Percentiles rank a stretch among this genome's conserved stretches.
phyloP scores from a whole-genome alignment of 192 early-diverging fungal genomes.

The Backusella luteola region DNA sequence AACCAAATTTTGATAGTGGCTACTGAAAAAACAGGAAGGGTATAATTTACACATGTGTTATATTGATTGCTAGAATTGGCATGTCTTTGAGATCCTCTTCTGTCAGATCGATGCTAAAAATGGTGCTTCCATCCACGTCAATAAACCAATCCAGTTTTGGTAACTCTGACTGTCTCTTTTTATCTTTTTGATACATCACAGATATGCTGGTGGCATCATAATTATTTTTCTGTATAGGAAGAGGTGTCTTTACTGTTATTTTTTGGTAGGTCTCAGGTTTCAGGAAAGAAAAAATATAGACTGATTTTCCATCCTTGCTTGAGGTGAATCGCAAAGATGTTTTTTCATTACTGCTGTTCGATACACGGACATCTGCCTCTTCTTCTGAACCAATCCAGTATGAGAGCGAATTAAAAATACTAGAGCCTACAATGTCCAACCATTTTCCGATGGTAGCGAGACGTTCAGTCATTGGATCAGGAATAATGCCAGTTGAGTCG shows the following conservation, averaged over 20 bases:
- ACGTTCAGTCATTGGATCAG: neutral
- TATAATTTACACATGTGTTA: neutral
- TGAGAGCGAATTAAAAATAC: slow-evolving; percentile 12
- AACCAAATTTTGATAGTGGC: too few species aligned
- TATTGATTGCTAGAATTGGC: neutral
- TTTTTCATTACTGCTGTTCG: neutral
- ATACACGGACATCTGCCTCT: neutral
- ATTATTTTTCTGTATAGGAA: neutral
- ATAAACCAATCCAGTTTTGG: slow-evolving; percentile 1
- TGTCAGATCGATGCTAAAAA: neutral
- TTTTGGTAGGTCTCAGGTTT: neutral
- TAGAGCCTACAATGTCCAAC: neutral
- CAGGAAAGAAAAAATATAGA: neutral
- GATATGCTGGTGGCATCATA: neutral
- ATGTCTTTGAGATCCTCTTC: slow-evolving; percentile 1
- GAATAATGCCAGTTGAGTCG: slow-evolving; percentile 8
- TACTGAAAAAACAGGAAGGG: neutral
- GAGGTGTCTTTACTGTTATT: neutral
- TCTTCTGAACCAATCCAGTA: slow-evolving; percentile 14
- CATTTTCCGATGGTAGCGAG: slow-evolving; percentile 15
- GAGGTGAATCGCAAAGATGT: neutral
- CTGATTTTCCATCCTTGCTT: slow-evolving; percentile 2
- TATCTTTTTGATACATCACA: slow-evolving; percentile 1
- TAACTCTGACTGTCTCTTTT: neutral
- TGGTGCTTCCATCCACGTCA: neutral